A percentile compares a stretch with the other conserved stretches of the same genome.
phyloP scores from a whole-genome alignment of 2,329 filamentous ascomycete species.

The Talaromyces marneffei region DNA sequence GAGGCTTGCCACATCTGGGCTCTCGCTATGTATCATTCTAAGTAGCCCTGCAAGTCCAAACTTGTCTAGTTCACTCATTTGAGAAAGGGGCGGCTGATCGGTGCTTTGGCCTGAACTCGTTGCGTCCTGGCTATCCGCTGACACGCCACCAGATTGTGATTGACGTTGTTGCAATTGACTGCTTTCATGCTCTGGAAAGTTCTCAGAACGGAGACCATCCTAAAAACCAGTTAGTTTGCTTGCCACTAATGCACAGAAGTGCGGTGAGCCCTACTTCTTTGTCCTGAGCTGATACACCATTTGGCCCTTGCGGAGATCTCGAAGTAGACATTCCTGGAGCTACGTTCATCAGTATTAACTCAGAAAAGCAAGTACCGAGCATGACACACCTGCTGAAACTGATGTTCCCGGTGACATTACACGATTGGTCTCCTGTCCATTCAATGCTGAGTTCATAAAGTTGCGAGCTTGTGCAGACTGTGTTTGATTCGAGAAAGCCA shows the following conservation, averaged over 20 bases:
- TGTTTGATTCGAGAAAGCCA: constrained; percentile 41
- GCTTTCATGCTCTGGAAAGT: constrained; percentile 32
- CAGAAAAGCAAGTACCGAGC: neutral
- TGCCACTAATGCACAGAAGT: neutral
- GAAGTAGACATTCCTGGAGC: constrained; percentile 31
- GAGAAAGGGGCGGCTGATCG: constrained; percentile 42
- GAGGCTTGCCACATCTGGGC: constrained; percentile 47
- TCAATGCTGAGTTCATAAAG: constrained; percentile 28
- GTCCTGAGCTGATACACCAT: constrained; percentile 39
- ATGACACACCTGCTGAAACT: constrained; percentile 27
- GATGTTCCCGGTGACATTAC: constrained; percentile 32
- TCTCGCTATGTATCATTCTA: constrained; percentile 52
- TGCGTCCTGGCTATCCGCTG: constrained; percentile 32
- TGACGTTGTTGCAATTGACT: constrained; percentile 29
- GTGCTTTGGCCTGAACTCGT: constrained; percentile 28
- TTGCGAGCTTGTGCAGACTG: constrained; percentile 31
- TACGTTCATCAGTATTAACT: neutral
- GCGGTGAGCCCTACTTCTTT: constrained; percentile 29
- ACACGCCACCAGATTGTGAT: constrained; percentile 25
- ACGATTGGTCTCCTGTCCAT: constrained; percentile 32
- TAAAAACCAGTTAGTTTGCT: constrained; percentile 16
- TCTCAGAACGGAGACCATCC: constrained; percentile 29
- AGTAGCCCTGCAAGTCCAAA: constrained; percentile 57
- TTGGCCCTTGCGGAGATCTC: constrained; percentile 41
- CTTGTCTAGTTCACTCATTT: constrained; percentile 56